Evolutionary conservation across 768 basidiomycete species (phyloP), one percentile per base, ranked within the genome.

Genomic region (Daedaleopsis nitida): DNA sequence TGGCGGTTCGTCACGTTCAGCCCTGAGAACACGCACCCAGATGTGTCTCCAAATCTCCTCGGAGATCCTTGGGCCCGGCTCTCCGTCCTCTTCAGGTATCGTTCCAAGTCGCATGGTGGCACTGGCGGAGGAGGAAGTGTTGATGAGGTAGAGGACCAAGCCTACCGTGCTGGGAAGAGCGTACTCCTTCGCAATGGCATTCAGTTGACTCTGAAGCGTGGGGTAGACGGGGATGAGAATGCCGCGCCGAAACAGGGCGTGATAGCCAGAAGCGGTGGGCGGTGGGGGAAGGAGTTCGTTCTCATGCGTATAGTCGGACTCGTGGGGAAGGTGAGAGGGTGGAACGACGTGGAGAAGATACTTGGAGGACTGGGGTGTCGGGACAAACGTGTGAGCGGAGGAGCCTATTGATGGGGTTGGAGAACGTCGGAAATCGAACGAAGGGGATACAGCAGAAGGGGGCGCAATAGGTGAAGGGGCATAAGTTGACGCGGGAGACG

Each of bases 101-200:
- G 14, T 45, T 13, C 61, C 64, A 60, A 73, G 70, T 6, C 79
- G 75, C 56, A 75, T 70, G 23, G 75, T 75, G 2, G 63, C 50
- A 34, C 59, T 57, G 14, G 66, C 61, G 45, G 59, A 59, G 48
- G 59, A 66, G 50, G 75, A 64, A 19, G 77, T 68, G 42, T 78
- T 78, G 47, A 92, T 83, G 49, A 98, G 84, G 73, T 95, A 98
- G 1, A 98, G 80, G 45, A 92, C 79, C 50, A 98, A 75, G 6
- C 96, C 96, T 14, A 83, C 75, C 0, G 91, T 92, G 66, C 89
- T 93, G 1, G 96, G 96, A 17, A 98, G 78, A 3, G 92, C 91
- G 69, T 95, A 98, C 75, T 98, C 96, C 74, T 88, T 88, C 14
- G 96, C 94, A 54, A 98, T 97, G 8, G 93, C 91, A 21, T 80